Percentiles rank a stretch among this genome's conserved stretches.
Evolutionary conservation across 305 asterid genomes (phyloP).

Genomic region (Lippia alba): DNA sequence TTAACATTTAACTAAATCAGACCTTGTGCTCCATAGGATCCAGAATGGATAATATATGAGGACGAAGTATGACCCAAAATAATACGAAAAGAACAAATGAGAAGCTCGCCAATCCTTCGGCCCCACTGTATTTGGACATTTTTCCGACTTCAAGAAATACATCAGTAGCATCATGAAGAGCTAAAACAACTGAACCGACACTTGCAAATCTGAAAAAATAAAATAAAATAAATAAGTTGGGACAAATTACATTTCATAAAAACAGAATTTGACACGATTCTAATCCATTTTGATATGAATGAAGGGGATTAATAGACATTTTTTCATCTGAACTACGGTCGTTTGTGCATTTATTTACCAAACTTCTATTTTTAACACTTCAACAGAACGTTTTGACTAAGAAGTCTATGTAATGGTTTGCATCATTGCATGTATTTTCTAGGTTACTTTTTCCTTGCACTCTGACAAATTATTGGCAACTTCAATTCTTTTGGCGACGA

Average conservation of each 20-base stretch:
- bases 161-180: slow-evolving; percentile 98
- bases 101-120: slow-evolving; percentile 83
- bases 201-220: slow-evolving; percentile 85
- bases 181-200: slow-evolving; percentile 85
- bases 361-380: too few species aligned
- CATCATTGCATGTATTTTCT: too few species aligned
- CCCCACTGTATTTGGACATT: slow-evolving; percentile 97
- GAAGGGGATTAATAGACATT: too few species aligned
- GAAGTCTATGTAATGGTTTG: too few species aligned
- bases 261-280: slow-evolving; percentile 6
- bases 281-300: too few species aligned
- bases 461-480: too few species aligned
- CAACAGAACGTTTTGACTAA: too few species aligned
- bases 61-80: slow-evolving; percentile 94
- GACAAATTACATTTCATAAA: slow-evolving; percentile 18
- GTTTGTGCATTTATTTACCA: too few species aligned
- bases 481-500: too few species aligned
- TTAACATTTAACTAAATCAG: slow-evolving; percentile 13
- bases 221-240: slow-evolving; percentile 14
- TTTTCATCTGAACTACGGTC: too few species aligned
- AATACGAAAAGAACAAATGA: slow-evolving; percentile 84
- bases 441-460: too few species aligned
- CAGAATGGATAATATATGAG: slow-evolving; percentile 92
- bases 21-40: slow-evolving; percentile 99
- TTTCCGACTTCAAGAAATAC: slow-evolving; percentile 94